phyloP scores from a whole-genome alignment of 345 rosid species.

The Cardiospermum halicacabum region DNA sequence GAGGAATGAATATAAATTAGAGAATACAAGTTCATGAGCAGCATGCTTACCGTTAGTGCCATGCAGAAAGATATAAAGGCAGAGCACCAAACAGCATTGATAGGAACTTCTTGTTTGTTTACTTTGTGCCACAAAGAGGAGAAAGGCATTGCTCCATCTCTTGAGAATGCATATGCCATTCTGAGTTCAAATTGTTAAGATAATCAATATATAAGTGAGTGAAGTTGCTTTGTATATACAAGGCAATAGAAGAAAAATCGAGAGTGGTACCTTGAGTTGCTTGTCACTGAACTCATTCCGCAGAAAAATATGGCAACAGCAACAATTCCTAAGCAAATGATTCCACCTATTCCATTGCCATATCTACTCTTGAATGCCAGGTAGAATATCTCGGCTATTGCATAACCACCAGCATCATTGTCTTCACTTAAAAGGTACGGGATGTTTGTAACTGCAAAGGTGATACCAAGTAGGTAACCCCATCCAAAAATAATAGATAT shows the following conservation, averaged over 20 bases:
- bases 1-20: neutral
- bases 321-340: constrained; percentile 77
- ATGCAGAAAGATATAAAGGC: constrained; percentile 71
- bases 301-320: constrained; percentile 94
- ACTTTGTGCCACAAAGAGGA: constrained; percentile 87
- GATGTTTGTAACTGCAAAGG: constrained; percentile 81
- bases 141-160: constrained; percentile 95
- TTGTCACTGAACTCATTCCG: constrained; percentile 95
- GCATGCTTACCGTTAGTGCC: constrained; percentile 75
- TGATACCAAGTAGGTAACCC: constrained; percentile 87
- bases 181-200: constrained; percentile 29
- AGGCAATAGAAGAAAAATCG: neutral
- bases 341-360: constrained; percentile 85
- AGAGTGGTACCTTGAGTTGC: constrained; percentile 84
- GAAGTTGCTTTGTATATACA: neutral
- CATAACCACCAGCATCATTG: constrained; percentile 88
- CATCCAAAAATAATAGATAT: constrained; percentile 91
- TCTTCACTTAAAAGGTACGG: constrained; percentile 60
- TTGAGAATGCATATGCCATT: constrained; percentile 98
- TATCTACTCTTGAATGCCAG: constrained; percentile 77
- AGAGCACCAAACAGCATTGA: constrained; percentile 90
- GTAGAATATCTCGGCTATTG: constrained; percentile 87
- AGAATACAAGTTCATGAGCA: neutral
- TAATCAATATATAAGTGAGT: neutral
- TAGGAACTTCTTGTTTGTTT: constrained; percentile 77